Evolutionary conservation across 441 rosid species (phyloP).

Genomic region (Croton setiger): DNA sequence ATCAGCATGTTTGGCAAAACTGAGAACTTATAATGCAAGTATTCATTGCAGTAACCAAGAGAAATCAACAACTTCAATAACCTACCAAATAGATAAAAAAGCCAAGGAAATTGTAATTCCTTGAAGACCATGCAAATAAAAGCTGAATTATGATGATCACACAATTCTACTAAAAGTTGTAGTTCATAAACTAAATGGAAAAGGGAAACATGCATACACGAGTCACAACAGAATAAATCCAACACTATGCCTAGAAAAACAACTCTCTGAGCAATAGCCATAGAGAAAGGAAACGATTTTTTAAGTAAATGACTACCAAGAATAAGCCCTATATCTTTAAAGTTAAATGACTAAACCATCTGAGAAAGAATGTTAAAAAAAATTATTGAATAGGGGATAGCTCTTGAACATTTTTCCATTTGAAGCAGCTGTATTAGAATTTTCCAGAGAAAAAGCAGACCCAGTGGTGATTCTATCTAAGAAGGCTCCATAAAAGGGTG

Average conservation of each 20-base stretch:
- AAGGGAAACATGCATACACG: neutral
- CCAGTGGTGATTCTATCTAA: neutral
- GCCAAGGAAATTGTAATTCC: neutral
- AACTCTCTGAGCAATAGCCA: neutral
- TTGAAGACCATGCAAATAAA: neutral
- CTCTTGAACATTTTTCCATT: neutral
- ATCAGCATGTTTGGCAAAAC: too few relatives aligned
- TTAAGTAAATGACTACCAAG: neutral
- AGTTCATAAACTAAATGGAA: neutral
- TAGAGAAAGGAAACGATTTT: neutral
- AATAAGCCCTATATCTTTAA: neutral
- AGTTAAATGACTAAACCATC: constrained; percentile 1
- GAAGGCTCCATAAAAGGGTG: neutral
- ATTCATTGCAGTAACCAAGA: neutral
- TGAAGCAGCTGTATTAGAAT: neutral
- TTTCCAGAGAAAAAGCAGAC: neutral
- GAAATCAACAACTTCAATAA: constrained; percentile 3
- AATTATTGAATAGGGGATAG: neutral
- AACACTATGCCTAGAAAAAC: neutral
- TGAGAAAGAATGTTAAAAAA: neutral
- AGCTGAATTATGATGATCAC: neutral
- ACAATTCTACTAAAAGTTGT: neutral
- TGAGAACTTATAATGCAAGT: neutral
- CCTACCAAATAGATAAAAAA: constrained; percentile 6
- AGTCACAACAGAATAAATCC: neutral